These are phyloP conservation scores for Entomortierella parvispora DNA, from an alignment of 192 early-diverging fungal species.

Conservation along the genomic window DNA sequence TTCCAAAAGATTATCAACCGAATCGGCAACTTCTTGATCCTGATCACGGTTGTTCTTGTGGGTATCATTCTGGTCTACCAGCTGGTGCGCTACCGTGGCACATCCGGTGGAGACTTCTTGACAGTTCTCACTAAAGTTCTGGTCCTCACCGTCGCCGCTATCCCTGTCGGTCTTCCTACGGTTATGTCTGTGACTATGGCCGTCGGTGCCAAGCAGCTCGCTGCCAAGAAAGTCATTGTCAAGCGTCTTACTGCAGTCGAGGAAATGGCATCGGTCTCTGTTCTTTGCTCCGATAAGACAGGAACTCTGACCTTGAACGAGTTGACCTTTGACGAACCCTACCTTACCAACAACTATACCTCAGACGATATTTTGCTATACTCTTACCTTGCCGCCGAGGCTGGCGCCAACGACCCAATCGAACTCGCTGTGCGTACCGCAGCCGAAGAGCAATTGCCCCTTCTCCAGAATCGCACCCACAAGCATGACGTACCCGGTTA, in stretches of 20 bases:
- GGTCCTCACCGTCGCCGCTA: conserved; percentile 86
- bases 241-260: conserved; percentile 96
- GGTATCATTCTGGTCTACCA: conserved; percentile 83
- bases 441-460: conserved; percentile 74
- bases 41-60: conserved; percentile 80
- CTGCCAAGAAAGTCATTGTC: conserved; percentile 94
- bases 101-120: conserved; percentile 19
- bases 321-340: conserved; percentile 92
- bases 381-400: conserved; percentile 87
- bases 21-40: conserved; percentile 93
- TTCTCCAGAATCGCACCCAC: conserved; percentile 66
- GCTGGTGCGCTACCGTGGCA: conserved; percentile 58
- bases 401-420: conserved; percentile 92
- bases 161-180: conserved; percentile 94
- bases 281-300: conserved; percentile 89
- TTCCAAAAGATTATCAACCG: conserved; percentile 95
- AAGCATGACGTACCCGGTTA: conserved; percentile 84
- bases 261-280: conserved; percentile 92
- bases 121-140: conserved; percentile 71
- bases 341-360: conserved; percentile 69
- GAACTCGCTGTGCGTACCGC: conserved; percentile 89
- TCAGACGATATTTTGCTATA: conserved; percentile 85
- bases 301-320: conserved; percentile 96
- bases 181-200: conserved; percentile 98
- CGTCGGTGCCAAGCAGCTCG: conserved; percentile 91